A percentile compares a stretch with the other conserved stretches of the same genome.
Evolutionary conservation across 2,329 filamentous ascomycete species (phyloP).

Genomic region (Pseudogymnoascus sp.): DNA sequence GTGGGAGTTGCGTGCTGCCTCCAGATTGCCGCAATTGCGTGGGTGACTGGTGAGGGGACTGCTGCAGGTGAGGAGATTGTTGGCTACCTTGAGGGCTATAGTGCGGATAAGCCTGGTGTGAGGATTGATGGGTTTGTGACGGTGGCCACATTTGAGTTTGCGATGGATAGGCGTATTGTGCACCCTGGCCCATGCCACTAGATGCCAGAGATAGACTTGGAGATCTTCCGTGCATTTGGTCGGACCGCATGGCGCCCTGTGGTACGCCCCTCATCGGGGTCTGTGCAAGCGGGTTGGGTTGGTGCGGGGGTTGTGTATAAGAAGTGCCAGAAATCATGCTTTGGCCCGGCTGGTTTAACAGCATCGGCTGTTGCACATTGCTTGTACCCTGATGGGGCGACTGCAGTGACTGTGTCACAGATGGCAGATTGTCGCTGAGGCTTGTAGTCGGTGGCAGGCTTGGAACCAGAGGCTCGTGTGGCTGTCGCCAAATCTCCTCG

Average conservation of each 20-base stretch:
- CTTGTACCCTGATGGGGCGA: conserved; percentile 51
- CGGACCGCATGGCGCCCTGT: conserved; percentile 45
- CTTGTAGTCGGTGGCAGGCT: conserved; percentile 29
- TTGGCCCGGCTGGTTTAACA: conserved; percentile 35
- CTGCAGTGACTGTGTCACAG: conserved; percentile 48
- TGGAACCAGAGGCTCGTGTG: conserved; percentile 67
- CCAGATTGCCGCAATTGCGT: conserved; percentile 53
- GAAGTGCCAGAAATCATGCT: conserved; percentile 43
- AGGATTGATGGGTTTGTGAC: conserved; percentile 54
- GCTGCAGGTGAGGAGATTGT: conserved; percentile 31
- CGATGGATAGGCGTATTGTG: conserved; percentile 53
- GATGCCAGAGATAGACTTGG: conserved; percentile 52
- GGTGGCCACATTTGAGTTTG: conserved; percentile 56
- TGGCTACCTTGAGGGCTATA: conserved; percentile 40
- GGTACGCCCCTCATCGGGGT: conserved; percentile 65
- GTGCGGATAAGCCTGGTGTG: conserved; percentile 49
- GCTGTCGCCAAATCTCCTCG: conserved; percentile 72
- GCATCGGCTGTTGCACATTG: conserved; percentile 45
- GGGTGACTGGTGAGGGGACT: conserved; percentile 48
- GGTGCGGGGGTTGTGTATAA: conserved; percentile 66
- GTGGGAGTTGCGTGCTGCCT: conserved; percentile 48
- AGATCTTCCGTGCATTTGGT: conserved; percentile 60
- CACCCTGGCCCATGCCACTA: conserved; percentile 42
- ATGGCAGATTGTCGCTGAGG: conserved; percentile 37
- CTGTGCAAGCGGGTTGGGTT: conserved; percentile 64